phyloP scores from a whole-genome alignment of 2,329 filamentous ascomycete genomes.

The Sarocladium brachiariae region DNA sequence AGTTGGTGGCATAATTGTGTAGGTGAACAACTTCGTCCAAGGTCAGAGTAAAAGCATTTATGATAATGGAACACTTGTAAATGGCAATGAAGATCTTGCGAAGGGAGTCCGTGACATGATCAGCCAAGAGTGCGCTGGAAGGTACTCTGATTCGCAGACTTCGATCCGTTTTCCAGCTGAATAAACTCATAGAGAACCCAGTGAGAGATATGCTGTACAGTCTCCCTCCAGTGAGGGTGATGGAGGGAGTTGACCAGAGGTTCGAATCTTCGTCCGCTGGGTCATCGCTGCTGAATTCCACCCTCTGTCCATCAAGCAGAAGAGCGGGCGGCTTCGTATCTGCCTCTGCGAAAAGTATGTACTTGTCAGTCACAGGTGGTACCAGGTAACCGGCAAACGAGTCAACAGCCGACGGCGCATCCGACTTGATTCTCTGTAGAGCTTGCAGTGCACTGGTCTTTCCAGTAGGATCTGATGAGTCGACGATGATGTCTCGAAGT shows the following conservation, averaged over 20 bases:
- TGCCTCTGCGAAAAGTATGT: neutral
- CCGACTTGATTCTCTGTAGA: neutral
- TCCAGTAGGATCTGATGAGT: neutral
- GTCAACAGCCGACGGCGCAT: neutral
- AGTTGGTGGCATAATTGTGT: neutral
- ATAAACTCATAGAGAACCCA: neutral
- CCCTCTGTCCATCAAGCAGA: neutral
- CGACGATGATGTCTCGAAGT: neutral
- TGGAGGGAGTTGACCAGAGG: neutral
- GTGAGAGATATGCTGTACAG: neutral
- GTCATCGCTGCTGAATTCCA: neutral
- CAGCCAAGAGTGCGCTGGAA: neutral
- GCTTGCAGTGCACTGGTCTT: neutral
- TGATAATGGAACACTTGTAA: neutral
- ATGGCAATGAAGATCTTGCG: neutral
- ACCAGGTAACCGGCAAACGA: neutral
- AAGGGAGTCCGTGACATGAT: neutral
- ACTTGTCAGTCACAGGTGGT: neutral
- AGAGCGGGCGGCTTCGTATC: neutral
- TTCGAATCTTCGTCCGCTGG: neutral
- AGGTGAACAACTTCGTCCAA: neutral
- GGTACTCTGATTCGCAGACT: neutral
- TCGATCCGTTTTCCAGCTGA: neutral
- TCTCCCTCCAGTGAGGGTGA: neutral
- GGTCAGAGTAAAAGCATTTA: neutral